phyloP scores from a whole-genome alignment of 2,329 filamentous ascomycete genomes.

The Epichloe amarillans region DNA sequence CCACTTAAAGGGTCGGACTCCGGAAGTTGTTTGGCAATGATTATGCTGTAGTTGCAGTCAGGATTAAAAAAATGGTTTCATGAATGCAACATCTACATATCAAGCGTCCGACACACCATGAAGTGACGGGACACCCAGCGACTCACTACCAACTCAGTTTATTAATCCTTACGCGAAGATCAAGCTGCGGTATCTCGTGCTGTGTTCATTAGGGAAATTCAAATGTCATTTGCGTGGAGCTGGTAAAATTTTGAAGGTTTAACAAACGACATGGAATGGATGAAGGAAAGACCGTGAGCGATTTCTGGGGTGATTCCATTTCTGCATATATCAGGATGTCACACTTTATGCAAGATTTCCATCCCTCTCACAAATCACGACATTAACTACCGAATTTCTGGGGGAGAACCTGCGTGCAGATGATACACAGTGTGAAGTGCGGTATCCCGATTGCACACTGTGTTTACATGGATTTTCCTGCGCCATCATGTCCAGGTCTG shows the following conservation, averaged over 20 bases:
- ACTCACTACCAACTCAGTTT: neutral
- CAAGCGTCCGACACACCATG: neutral
- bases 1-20: slow-evolving; percentile 26
- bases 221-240: too few relatives aligned
- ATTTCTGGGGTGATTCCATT: too few relatives aligned
- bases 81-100: slow-evolving; percentile 19
- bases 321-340: too few relatives aligned
- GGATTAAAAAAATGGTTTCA: slow-evolving; percentile 26
- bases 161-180: neutral
- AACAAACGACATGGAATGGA: too few relatives aligned
- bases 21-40: slow-evolving; percentile 28
- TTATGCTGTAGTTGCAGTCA: slow-evolving; percentile 33
- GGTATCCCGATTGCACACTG: neutral
- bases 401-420: neutral
- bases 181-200: too few relatives aligned
- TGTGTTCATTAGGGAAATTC: too few relatives aligned
- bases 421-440: neutral
- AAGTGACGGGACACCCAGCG: neutral
- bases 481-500: neutral
- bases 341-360: too few relatives aligned
- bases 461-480: neutral
- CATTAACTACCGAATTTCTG: neutral
- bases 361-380: too few relatives aligned
- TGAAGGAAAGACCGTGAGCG: too few relatives aligned
- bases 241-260: too few relatives aligned